These are phyloP conservation scores for Rubia balearica DNA, from an alignment of 305 asterid genomes.

Conservation along the genomic window DNA sequence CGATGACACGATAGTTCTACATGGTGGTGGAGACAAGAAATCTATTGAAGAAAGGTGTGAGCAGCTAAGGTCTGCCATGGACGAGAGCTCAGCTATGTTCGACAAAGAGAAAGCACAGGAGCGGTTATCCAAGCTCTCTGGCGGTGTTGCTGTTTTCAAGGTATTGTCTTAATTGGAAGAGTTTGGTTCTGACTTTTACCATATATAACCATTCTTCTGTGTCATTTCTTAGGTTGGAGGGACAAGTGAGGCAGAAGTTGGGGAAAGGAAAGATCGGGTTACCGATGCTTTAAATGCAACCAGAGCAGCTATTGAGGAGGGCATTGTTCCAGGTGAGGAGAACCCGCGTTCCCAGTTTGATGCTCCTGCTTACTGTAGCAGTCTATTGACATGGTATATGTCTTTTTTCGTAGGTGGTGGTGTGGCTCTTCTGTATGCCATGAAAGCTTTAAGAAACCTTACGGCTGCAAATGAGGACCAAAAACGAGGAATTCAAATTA, in stretches of 20 bases:
- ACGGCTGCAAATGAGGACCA: constrained; percentile 70
- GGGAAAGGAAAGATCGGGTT: constrained; percentile 90
- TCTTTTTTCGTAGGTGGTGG: constrained; percentile 63
- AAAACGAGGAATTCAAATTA: constrained; percentile 66
- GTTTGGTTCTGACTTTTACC: constrained; percentile 15
- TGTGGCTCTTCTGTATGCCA: constrained; percentile 73
- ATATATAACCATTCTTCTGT: constrained; percentile 16
- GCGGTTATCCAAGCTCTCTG: constrained; percentile 79
- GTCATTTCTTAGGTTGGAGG: constrained; percentile 72
- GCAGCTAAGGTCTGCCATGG: constrained; percentile 67
- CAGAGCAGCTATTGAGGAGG: constrained; percentile 91
- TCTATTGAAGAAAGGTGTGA: constrained; percentile 92
- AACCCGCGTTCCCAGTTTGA: constrained; percentile 10
- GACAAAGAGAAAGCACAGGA: constrained; percentile 95
- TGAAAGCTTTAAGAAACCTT: constrained; percentile 50
- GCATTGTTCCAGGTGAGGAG: constrained; percentile 68
- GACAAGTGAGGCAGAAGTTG: constrained; percentile 76
- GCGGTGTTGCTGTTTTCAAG: constrained; percentile 96
- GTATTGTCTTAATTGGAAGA: constrained; percentile 23
- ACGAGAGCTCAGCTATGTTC: constrained; percentile 58
- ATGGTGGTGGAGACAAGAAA: constrained; percentile 85
- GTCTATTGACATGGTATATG: background rate
- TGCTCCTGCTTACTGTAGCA: background rate
- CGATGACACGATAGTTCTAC: constrained; percentile 77
- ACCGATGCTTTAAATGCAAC: constrained; percentile 92